Evolutionary conservation across 306 rosid genomes (phyloP).

Genomic region (Potentilla sterilis): DNA sequence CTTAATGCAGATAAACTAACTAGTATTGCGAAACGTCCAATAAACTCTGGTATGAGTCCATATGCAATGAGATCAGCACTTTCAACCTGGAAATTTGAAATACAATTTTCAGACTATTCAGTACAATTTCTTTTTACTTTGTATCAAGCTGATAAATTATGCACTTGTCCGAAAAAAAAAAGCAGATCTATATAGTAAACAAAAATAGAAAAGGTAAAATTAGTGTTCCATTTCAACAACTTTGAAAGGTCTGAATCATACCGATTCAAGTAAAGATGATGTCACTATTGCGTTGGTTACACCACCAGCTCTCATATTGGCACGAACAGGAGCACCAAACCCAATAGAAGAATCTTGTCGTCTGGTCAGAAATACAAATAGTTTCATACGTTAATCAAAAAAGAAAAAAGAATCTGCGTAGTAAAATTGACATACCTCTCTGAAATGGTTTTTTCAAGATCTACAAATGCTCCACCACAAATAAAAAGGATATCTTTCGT

Average conservation of each 20-base stretch:
- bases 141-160: neutral
- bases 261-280: slow-evolving; percentile 85
- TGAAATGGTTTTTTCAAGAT: slow-evolving; percentile 97
- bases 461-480: slow-evolving; percentile 95
- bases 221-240: slow-evolving; percentile 16
- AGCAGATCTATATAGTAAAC: neutral
- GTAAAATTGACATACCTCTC: slow-evolving; percentile 59
- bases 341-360: slow-evolving; percentile 98
- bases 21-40: slow-evolving; percentile 93
- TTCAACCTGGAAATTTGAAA: slow-evolving; percentile 67
- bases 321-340: slow-evolving; percentile 94
- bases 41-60: slow-evolving; percentile 98
- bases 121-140: neutral
- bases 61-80: slow-evolving; percentile 93
- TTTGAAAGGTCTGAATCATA: slow-evolving; percentile 36
- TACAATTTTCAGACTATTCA: slow-evolving; percentile 20
- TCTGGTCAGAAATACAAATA: slow-evolving; percentile 41
- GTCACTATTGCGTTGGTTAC: slow-evolving; percentile 64
- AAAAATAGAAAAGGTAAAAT: neutral
- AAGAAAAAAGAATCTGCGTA: neutral
- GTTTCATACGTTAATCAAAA: slow-evolving; percentile 19
- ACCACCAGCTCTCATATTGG: slow-evolving; percentile 76
- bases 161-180: too few species aligned
- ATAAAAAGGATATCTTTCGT: slow-evolving; percentile 92
- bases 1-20: slow-evolving; percentile 88